phyloP scores from a whole-genome alignment of 1,284 basidiomycete genomes.

The Apiotrichum sp. region DNA sequence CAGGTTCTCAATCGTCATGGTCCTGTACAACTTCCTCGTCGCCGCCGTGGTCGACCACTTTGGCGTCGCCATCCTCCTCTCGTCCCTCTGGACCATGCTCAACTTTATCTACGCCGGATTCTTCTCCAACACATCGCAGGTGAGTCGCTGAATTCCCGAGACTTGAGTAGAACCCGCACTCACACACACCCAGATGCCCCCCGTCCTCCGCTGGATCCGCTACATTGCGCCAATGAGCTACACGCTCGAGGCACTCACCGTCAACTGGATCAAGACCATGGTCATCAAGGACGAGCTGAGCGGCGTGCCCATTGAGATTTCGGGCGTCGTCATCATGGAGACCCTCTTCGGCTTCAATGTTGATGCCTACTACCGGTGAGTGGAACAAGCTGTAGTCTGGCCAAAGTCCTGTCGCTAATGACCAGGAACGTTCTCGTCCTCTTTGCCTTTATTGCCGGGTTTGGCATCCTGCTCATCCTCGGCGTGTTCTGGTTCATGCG shows the following conservation, averaged over 20 bases:
- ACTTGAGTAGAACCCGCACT: too few relatives aligned
- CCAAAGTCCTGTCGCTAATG: not conserved
- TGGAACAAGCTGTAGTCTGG: not conserved
- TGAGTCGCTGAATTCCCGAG: too few relatives aligned
- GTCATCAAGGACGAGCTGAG: slow-evolving; percentile 69
- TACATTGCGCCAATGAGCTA: slow-evolving; percentile 55
- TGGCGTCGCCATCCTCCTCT: slow-evolving; percentile 79
- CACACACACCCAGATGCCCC: slow-evolving; percentile 54
- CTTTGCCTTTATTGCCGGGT: slow-evolving; percentile 74
- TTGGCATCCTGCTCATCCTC: slow-evolving; percentile 60
- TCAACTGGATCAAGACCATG: slow-evolving; percentile 82
- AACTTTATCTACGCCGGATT: slow-evolving; percentile 67
- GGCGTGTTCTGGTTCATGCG: slow-evolving; percentile 68
- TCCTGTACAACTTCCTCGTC: slow-evolving; percentile 85
- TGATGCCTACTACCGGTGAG: slow-evolving; percentile 57
- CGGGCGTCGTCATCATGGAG: slow-evolving; percentile 71
- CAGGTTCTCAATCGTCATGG: slow-evolving; percentile 67
- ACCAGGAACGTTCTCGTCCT: slow-evolving; percentile 67
- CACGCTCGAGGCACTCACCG: slow-evolving; percentile 70
- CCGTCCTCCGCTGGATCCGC: slow-evolving; percentile 77
- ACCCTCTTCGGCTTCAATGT: slow-evolving; percentile 72
- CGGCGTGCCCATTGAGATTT: slow-evolving; percentile 73
- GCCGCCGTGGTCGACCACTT: slow-evolving; percentile 71
- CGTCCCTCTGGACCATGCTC: slow-evolving; percentile 60
- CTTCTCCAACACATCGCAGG: slow-evolving; percentile 65